Base-by-base conservation (phyloP, 441 rosid genomes). In the Melianthus villosus region DNA sequence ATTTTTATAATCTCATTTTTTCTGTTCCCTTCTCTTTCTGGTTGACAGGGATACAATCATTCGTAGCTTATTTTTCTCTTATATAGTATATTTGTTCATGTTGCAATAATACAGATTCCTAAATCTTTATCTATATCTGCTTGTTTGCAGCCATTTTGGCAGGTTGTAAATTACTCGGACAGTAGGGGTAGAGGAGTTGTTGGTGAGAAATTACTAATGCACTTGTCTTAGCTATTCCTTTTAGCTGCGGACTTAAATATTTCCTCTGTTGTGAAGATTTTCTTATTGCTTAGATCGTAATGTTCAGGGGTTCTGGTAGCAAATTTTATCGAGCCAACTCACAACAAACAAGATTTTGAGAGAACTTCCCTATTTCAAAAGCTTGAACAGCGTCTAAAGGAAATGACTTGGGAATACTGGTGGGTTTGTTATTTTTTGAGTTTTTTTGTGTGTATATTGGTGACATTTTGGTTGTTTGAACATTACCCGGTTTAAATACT, bases 301-400 rank as follows among this genome's bases (percentile, higher is more conserved):
- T n/a, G n/a, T 56, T 19, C 63, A 89, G 98, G 98, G 67, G 70
- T 73, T 60, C 57, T 91, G 53, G 94, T 82, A 71, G 94, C 98
- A 63, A 77, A 91, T 62, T 79, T 82, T 63, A 49, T 91, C 20
- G 77, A 91, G 71, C 98, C 98, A 34, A 72, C 83, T 51, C 98
- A 89, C 65, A 77, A 75, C 73, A 89, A 89, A 63, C 96, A 91
- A 58, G 98, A 84, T 50, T 82, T 91, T 56, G 96, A 91, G 70
- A 91, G 83, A 62, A 91, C 96, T 54, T 54, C 86, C 47, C 84
- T 91, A 49, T 78, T 91, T 55, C 96, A 91, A 62, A 84, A 77
- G 60, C 93, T 91, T 64, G 98, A 91, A 77, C 34, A 14, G 60
- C 94, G 96, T 25, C 60, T 91, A 57, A 91, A 82, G 66, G 86